Percentiles rank a stretch among this genome's conserved stretches.
phyloP scores from a whole-genome alignment of 805 yeast genomes.

The Starmerella vaccinii region DNA sequence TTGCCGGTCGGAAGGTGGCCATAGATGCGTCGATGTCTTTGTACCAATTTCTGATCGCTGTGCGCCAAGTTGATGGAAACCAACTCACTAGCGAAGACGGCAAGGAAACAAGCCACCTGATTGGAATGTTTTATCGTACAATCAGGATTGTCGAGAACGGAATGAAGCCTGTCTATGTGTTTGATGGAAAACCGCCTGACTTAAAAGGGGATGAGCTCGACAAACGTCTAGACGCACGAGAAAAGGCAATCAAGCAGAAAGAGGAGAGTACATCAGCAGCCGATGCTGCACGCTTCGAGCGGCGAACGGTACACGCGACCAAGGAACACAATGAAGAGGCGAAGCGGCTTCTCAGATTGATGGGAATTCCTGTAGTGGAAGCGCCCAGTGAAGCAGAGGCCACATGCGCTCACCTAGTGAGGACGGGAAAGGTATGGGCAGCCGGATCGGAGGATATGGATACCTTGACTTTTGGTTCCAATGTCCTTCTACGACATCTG shows the following conservation, averaged over 20 bases:
- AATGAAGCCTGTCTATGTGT: slow-evolving; percentile 92
- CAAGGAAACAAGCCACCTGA: slow-evolving; percentile 79
- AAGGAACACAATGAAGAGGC: slow-evolving; percentile 92
- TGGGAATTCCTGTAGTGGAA: slow-evolving; percentile 91
- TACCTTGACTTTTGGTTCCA: slow-evolving; percentile 84
- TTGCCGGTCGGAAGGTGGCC: slow-evolving; percentile 94
- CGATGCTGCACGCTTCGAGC: slow-evolving; percentile 64
- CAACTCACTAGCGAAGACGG: slow-evolving; percentile 82
- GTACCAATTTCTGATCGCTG: slow-evolving; percentile 92
- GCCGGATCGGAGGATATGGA: slow-evolving; percentile 99
- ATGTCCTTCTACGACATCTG: slow-evolving; percentile 71
- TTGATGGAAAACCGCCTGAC: slow-evolving; percentile 96
- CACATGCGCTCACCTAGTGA: slow-evolving; percentile 89
- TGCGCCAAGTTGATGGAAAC: slow-evolving; percentile 93
- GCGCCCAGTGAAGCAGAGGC: slow-evolving; percentile 99
- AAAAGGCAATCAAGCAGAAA: slow-evolving; percentile 68
- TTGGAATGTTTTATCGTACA: slow-evolving; percentile 95
- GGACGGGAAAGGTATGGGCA: slow-evolving; percentile 83
- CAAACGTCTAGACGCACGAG: slow-evolving; percentile 69
- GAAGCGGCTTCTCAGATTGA: slow-evolving; percentile 59
- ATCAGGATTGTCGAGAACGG: slow-evolving; percentile 81
- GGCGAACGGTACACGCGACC: slow-evolving; percentile 82
- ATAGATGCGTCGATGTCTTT: slow-evolving; percentile 83
- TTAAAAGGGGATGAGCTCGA: slow-evolving; percentile 87
- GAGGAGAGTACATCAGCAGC: slow-evolving; percentile 69